phyloP scores from a whole-genome alignment of 441 rosid species.

The Pelargonium australe region DNA sequence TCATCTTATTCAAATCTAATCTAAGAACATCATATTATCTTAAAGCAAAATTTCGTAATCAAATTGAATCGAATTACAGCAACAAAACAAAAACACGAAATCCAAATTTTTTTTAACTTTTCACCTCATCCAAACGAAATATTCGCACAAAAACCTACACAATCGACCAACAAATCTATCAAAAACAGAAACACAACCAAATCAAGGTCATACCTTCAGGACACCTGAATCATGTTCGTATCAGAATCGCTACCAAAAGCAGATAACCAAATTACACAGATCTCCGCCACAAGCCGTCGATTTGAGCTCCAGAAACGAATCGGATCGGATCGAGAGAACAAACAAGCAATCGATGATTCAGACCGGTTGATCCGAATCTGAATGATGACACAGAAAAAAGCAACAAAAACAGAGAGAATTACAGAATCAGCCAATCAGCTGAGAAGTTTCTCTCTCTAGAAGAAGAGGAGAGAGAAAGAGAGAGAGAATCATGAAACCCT shows the following conservation, averaged over 20 bases:
- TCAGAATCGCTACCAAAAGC: background rate
- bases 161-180: background rate
- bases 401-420: background rate
- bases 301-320: background rate
- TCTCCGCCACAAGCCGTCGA: background rate
- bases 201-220: constrained; percentile 1
- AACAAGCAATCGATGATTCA: background rate
- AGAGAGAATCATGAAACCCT: constrained; percentile 5
- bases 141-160: background rate
- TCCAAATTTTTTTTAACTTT: background rate
- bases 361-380: constrained; percentile 3
- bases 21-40: background rate
- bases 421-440: constrained; percentile 1
- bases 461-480: background rate
- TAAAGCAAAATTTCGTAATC: background rate
- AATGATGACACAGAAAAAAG: background rate
- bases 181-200: background rate
- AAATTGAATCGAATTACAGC: background rate
- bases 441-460: background rate
- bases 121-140: background rate
- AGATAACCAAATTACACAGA: background rate
- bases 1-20: too few relatives aligned
- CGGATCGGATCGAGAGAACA: background rate
- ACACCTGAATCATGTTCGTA: background rate
- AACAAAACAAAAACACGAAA: background rate